Evolutionary conservation across 495 filamentous ascomycete species (phyloP), one percentile per base, ranked within the genome.

Genomic region (Hyphodiscus hymeniophilus): DNA sequence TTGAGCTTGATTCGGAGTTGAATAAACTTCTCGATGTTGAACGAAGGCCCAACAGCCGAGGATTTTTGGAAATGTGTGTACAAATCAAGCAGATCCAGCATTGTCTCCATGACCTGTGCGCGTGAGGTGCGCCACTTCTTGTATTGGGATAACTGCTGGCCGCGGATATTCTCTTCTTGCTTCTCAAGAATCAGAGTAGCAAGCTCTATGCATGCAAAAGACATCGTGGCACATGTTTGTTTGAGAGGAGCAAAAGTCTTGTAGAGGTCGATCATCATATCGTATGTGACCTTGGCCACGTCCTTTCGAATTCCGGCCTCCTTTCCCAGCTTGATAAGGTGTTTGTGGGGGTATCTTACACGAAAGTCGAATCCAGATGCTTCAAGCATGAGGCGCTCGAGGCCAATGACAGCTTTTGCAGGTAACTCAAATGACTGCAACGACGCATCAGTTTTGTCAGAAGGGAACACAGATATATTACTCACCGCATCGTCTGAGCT

Each of bases 311-410:
- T 67, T 17, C 69, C 58, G 12, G 80, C 56, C 3, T 66, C 62
- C 49, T 73, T 76, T 8, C 61, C 60, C 26, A 95, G 69, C 65
- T 97, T 97, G 51, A 84, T 67, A 31, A 95, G 65, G 11, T 86
- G 70, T 52, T 88, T 85, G 45, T 95, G 85, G 0, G 92, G 88
- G 58, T 94, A 83, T 30, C 88, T 84, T 34, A 79, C 85, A n/a
- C 91, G 81, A 58, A 95, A 97, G 64, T 98, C 92, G 59, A 97
- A 98, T 42, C 84, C 82, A 18, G 87, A 81, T 2, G 84, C 79
- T 64, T 98, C 92, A n/a, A 98, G 83, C 67, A 98, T 94, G 45
- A 92, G 79, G 20, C 92, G 74, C 61, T 98, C 92, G 2, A 97
- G 74, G 7, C 85, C 88, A 46, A 95, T 88, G 47, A 94, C 84